A percentile compares a stretch with the other conserved stretches of the same genome.
Conservation (phyloP, 495 filamentous ascomycete species). For the Xylaria cubensis region DNA sequence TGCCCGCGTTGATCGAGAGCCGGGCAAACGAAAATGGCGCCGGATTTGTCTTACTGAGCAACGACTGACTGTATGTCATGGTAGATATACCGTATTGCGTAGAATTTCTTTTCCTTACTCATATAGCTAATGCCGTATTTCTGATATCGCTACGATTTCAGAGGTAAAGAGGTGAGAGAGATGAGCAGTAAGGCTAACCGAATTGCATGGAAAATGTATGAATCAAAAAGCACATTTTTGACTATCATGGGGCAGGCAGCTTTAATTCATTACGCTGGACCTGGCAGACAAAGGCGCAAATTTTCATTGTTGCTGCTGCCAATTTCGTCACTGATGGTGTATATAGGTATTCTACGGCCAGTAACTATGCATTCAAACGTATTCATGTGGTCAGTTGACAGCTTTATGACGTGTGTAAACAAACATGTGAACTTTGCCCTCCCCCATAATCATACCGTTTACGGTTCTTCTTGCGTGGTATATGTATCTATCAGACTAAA, state of each 20-base stretch:
- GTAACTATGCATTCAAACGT: neutral
- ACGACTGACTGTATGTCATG: neutral
- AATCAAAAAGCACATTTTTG: neutral
- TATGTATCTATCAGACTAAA: neutral
- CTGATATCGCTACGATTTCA: neutral
- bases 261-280: neutral
- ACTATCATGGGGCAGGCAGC: neutral
- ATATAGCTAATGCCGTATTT: neutral
- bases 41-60: neutral
- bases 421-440: neutral
- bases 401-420: neutral
- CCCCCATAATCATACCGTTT: too few relatives aligned
- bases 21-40: neutral
- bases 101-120: neutral
- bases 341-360: neutral
- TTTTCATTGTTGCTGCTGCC: neutral
- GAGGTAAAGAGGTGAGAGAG: neutral
- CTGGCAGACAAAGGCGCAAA: neutral
- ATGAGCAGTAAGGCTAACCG: neutral
- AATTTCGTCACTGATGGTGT: neutral
- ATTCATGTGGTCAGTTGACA: neutral
- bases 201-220: neutral
- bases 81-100: neutral
- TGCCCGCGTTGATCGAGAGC: neutral
- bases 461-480: neutral